Base-by-base conservation (phyloP, 2,329 filamentous ascomycete genomes). In the Beauveria asiatica region DNA sequence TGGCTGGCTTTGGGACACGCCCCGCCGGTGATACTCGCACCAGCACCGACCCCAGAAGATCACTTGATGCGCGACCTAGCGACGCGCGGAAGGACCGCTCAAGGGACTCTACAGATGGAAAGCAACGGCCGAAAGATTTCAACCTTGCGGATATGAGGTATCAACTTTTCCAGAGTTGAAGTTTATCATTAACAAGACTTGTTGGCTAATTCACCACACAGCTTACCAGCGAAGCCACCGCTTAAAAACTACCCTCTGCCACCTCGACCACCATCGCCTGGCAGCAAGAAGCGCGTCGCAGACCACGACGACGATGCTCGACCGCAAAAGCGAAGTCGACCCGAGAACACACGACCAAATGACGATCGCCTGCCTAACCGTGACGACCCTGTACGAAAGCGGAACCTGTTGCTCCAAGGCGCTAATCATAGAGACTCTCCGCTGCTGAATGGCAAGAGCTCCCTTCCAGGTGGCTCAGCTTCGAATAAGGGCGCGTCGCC, bases 201-300 rank as follows among this genome's bases (percentile, higher is more conserved):
- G 13, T 39, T 23, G 5, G 27, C 48, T 58, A n/a, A 51, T 57
- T 63, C 11, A n/a, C 17, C 17, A 55, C 54, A 44, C 57, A 75
- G 73, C 62, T 64, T 75, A 4, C 72, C 72, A 21, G 71, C 71
- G 17, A 76, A 74, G 64, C 72, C 74, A 13, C 70, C 72, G 5
- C 57, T 66, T 1, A 67, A 66, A 59, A 69, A 59, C n/a, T 59
- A 63, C 50, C 68, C 68, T 33, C 62, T 73, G 46, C 71, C 74
- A 50, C 66, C 74, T 56, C 62, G 74, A 66, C 68, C 74, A 65
- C 64, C 69, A n/a, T 79, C 74, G 44, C 77, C 74, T 8, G 76
- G 78, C 54, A 75, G 68, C 62, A 78, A 75, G 65, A 83, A 82
- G 70, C 78, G 80, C 45, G 62, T 67, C 11, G 69, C 72, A 16